phyloP scores from a whole-genome alignment of 306 rosid species.

The Glycine soja region DNA sequence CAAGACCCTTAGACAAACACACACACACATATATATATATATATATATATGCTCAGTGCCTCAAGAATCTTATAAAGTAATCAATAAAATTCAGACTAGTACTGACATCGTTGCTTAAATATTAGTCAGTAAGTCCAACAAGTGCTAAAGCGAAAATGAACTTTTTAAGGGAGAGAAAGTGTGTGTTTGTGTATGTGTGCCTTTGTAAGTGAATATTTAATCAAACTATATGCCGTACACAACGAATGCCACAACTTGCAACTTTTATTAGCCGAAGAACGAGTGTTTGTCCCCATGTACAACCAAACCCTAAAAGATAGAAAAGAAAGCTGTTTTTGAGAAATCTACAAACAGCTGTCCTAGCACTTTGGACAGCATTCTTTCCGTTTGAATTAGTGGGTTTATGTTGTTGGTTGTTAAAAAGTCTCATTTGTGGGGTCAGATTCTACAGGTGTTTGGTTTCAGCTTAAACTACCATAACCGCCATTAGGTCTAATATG shows the following conservation, averaged over 20 bases:
- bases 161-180: neutral
- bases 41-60: conserved; percentile 3
- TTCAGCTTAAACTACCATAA: conserved; percentile 42
- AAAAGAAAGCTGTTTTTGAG: neutral
- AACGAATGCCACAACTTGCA: conserved; percentile 39
- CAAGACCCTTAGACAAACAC: conserved; percentile 3
- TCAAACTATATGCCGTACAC: neutral
- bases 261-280: neutral
- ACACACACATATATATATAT: no score
- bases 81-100: conserved; percentile 4
- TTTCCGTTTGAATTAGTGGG: conserved; percentile 26
- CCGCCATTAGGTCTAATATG: neutral
- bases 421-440: conserved; percentile 39
- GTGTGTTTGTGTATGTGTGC: neutral
- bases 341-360: conserved; percentile 29
- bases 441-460: conserved; percentile 46
- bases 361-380: conserved; percentile 25
- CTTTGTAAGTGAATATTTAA: neutral
- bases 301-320: conserved; percentile 1
- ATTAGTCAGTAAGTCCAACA: neutral
- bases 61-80: conserved; percentile 42
- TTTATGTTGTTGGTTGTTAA: neutral
- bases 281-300: neutral
- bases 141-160: conserved; percentile 5
- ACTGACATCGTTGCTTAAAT: neutral